phyloP scores from a whole-genome alignment of 768 basidiomycete species.

The Gymnopilus junonius region DNA sequence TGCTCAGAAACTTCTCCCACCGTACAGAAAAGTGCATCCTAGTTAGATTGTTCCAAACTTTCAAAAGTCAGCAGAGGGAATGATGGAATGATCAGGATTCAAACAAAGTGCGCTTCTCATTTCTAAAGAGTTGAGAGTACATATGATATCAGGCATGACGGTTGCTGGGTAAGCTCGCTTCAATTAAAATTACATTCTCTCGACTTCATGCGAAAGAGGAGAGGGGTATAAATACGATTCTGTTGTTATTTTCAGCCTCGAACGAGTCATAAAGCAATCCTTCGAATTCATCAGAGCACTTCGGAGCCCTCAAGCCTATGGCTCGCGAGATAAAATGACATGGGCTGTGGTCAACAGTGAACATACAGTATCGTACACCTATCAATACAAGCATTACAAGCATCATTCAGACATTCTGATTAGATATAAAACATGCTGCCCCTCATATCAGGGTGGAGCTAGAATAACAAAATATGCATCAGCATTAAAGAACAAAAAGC shows the following conservation, averaged over 20 bases:
- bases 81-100: slow-evolving; percentile 1
- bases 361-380: too few species aligned
- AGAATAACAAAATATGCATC: neutral
- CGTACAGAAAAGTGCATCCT: too few species aligned
- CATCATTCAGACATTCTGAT: neutral
- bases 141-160: too few species aligned
- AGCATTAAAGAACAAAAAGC: slow-evolving; percentile 9
- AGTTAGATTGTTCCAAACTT: neutral
- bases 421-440: slow-evolving; percentile 81
- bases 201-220: too few species aligned
- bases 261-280: too few species aligned
- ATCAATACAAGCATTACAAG: neutral
- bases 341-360: too few species aligned
- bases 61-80: neutral
- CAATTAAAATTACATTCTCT: neutral
- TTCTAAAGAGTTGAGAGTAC: neutral
- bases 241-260: too few species aligned
- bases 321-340: too few species aligned
- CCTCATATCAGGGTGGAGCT: slow-evolving; percentile 60
- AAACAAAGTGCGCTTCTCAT: neutral
- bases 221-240: too few species aligned
- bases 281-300: too few species aligned
- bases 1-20: too few species aligned
- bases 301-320: too few species aligned
- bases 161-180: neutral